Conservation (phyloP, 371 early-diverging fungal species). For the Circinella minor region DNA sequence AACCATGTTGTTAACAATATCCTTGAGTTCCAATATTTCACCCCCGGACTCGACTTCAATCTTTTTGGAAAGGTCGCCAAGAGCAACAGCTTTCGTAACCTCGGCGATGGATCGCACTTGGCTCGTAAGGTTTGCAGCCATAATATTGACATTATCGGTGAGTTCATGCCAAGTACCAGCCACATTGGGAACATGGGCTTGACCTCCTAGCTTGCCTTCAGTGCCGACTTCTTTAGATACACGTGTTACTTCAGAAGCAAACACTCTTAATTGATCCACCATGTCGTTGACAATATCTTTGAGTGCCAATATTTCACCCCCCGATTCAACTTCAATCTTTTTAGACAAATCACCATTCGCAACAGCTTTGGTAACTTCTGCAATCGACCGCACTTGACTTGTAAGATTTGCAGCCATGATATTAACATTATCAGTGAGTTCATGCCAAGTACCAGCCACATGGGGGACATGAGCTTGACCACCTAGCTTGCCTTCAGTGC, state of each 20-base stretch:
- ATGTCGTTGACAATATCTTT: constrained; percentile 72
- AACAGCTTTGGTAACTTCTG: constrained; percentile 63
- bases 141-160: constrained; percentile 60
- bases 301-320: constrained; percentile 46
- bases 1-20: constrained; percentile 47
- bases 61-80: constrained; percentile 50
- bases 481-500: constrained; percentile 58
- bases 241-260: constrained; percentile 56
- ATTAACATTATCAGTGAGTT: constrained; percentile 60
- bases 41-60: constrained; percentile 34
- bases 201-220: constrained; percentile 58
- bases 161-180: constrained; percentile 65
- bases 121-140: constrained; percentile 47
- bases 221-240: constrained; percentile 60
- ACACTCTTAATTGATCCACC: constrained; percentile 61
- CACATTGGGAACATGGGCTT: constrained; percentile 53
- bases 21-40: constrained; percentile 42
- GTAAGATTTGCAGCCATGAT: constrained; percentile 60
- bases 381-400: constrained; percentile 62
- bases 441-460: constrained; percentile 62
- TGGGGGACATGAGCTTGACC: constrained; percentile 49
- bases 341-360: constrained; percentile 65
- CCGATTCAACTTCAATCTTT: constrained; percentile 53
- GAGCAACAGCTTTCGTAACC: constrained; percentile 58
- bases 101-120: constrained; percentile 59